phyloP scores from a whole-genome alignment of 345 rosid genomes.

The Dipteronia sinensis region DNA sequence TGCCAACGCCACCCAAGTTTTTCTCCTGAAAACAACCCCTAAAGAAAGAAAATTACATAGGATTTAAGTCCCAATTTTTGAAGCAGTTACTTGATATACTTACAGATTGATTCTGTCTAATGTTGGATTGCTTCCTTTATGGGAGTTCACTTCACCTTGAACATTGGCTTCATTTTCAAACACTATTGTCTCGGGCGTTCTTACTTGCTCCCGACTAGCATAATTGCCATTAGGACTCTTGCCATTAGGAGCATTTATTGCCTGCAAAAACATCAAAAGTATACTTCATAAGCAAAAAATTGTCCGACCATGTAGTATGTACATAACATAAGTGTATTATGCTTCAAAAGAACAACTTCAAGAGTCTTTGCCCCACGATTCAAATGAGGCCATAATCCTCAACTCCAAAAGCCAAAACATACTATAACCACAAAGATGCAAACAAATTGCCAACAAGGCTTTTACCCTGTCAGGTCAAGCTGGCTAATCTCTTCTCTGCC shows the following conservation, averaged over 20 bases:
- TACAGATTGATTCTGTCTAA: constrained; percentile 77
- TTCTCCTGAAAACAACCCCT: not conserved
- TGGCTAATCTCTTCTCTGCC: not conserved
- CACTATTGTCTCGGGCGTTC: constrained; percentile 24
- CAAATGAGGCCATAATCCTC: not conserved
- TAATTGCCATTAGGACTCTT: not conserved
- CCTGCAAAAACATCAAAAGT: constrained; percentile 29
- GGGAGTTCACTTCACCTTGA: constrained; percentile 28
- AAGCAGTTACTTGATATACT: constrained; percentile 29
- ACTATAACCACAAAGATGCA: not conserved
- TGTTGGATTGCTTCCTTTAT: constrained; percentile 46
- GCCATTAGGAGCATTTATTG: not conserved
- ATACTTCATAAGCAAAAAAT: not conserved
- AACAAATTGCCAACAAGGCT: not conserved
- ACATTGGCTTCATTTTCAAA: constrained; percentile 30
- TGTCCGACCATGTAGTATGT: not conserved
- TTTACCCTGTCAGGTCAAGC: not conserved
- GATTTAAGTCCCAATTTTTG: not conserved
- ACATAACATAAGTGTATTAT: not conserved
- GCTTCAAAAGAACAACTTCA: not conserved
- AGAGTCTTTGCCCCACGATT: not conserved
- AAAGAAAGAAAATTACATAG: not conserved
- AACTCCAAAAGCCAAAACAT: not conserved
- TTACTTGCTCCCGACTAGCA: constrained; percentile 17
- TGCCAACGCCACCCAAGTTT: not conserved